phyloP scores from a whole-genome alignment of 176 grass and related monocot species.

The Ensete ventricosum region DNA sequence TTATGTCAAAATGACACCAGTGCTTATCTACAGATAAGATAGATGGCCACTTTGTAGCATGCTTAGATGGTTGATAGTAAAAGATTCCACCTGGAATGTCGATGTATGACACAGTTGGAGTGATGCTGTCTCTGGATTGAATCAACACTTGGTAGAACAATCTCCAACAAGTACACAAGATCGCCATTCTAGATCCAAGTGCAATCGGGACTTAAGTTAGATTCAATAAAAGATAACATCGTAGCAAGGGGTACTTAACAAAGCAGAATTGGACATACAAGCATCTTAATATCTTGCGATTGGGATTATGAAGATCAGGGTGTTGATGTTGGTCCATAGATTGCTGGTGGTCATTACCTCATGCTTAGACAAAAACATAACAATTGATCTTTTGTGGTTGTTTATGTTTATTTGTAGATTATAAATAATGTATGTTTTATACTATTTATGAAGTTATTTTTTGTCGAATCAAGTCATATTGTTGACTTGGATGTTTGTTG shows the following conservation, averaged over 20 bases:
- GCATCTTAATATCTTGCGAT: background rate
- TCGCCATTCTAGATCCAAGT: background rate
- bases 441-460: background rate
- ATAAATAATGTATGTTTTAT: background rate
- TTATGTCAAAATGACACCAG: background rate
- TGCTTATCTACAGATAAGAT: background rate
- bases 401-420: background rate
- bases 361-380: background rate
- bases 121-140: background rate
- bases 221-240: background rate
- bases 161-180: background rate
- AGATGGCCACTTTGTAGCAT: background rate
- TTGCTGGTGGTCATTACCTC: background rate
- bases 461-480: background rate
- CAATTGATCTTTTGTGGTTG: background rate
- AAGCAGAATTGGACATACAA: background rate
- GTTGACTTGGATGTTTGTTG: background rate
- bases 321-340: background rate
- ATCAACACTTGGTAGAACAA: background rate
- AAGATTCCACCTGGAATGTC: background rate
- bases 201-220: background rate
- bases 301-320: background rate
- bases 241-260: background rate
- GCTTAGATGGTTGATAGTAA: background rate
- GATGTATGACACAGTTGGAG: background rate